Evolutionary conservation across 345 rosid species (phyloP).

Genomic region (Citropsis articulata): DNA sequence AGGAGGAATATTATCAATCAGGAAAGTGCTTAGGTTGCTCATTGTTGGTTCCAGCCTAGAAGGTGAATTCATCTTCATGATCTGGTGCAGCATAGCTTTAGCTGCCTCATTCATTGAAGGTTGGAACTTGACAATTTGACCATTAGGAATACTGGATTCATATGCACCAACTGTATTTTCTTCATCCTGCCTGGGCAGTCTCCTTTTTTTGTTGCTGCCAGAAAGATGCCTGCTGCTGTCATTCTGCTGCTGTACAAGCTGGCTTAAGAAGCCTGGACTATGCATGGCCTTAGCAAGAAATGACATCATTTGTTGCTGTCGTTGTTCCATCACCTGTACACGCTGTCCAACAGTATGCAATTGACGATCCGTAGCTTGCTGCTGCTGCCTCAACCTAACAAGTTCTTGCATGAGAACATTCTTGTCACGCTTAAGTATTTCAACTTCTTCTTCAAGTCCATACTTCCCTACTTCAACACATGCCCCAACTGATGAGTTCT

Average conservation of each 20-base stretch:
- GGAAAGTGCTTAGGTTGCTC: constrained; percentile 38
- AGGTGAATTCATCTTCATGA: constrained; percentile 49
- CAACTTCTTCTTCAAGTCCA: constrained; percentile 84
- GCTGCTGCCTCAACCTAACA: constrained; percentile 86
- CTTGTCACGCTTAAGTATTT: constrained; percentile 83
- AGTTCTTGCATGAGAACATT: constrained; percentile 93
- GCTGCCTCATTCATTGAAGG: constrained; percentile 72
- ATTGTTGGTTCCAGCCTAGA: constrained; percentile 44
- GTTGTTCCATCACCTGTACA: constrained; percentile 89
- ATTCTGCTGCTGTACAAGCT: constrained; percentile 71
- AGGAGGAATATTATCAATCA: constrained; percentile 39
- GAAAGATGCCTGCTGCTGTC: constrained; percentile 57
- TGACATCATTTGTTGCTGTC: constrained; percentile 93
- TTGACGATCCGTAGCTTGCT: constrained; percentile 71
- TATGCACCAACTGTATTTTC: constrained; percentile 32
- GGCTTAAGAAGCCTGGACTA: constrained; percentile 73
- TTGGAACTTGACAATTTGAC: constrained; percentile 71
- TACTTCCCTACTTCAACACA: constrained; percentile 88
- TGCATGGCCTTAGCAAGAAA: constrained; percentile 87
- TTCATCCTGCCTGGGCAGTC: constrained; percentile 62
- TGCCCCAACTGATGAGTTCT: constrained; percentile 59
- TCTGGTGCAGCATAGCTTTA: constrained; percentile 58
- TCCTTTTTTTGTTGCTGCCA: constrained; percentile 72
- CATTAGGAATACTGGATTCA: constrained; percentile 35
- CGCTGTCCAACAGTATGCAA: constrained; percentile 72